Evolutionary conservation across 768 basidiomycete species (phyloP).

Genomic region (Clitopilus hobsonii): DNA sequence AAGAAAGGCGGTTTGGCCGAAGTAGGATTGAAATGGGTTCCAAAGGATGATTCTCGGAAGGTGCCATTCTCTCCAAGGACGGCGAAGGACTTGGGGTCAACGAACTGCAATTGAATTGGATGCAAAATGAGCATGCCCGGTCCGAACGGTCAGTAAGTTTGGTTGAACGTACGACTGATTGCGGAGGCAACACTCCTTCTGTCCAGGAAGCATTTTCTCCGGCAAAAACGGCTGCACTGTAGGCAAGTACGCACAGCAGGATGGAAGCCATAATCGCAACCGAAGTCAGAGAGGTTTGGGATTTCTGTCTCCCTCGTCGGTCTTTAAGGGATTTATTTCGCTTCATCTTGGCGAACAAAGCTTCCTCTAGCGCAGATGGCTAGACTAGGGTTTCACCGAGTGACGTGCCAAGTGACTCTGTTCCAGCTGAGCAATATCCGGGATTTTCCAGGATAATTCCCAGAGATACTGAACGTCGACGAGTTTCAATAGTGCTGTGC

Average conservation of each 20-base stretch:
- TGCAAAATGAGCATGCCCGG: background rate
- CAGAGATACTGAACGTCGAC: too few species aligned
- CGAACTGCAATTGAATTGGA: slow-evolving; percentile 29
- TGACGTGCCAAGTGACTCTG: background rate
- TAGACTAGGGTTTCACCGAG: background rate
- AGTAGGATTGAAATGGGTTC: slow-evolving; percentile 55
- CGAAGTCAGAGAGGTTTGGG: background rate
- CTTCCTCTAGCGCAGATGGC: background rate
- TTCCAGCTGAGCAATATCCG: too few species aligned
- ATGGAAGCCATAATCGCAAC: background rate
- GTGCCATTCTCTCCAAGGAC: slow-evolving; percentile 42
- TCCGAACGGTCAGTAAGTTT: slow-evolving; percentile 9
- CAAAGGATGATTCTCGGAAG: slow-evolving; percentile 33
- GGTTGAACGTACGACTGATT: slow-evolving; percentile 30
- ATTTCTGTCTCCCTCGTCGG: background rate
- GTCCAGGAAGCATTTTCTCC: background rate
- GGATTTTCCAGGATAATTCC: too few species aligned
- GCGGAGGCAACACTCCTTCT: slow-evolving; percentile 16
- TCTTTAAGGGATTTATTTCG: background rate
- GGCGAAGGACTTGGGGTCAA: slow-evolving; percentile 46
- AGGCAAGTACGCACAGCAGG: slow-evolving; percentile 4
- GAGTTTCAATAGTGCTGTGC: too few species aligned
- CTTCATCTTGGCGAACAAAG: background rate
- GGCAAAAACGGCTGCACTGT: slow-evolving; percentile 1
- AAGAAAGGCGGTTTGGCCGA: slow-evolving; percentile 56